Base-by-base conservation (phyloP, 75 land plant species). In the Pinus albicaulis region DNA sequence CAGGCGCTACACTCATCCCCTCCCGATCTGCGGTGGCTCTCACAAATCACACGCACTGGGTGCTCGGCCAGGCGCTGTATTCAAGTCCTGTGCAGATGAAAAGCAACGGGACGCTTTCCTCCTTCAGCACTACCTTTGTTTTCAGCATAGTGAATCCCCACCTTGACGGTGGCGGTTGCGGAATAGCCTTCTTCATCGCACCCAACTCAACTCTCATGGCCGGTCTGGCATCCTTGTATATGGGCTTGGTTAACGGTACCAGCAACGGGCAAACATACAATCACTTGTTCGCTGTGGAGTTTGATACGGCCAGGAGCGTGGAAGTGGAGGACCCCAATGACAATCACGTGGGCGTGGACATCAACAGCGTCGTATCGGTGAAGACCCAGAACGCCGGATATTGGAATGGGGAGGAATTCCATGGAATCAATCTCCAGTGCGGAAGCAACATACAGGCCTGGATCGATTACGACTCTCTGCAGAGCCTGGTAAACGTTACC, bases 231-330 rank as follows among this genome's bases (percentile, higher is more conserved):
- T 77, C 80, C 23, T 76, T 69, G 13, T 85, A 83, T 74, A 80
- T 91, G 1, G 93, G 93, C 76, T 77, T 91, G 22, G 81, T 86
- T 74, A 82, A 82, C 28, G 63, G 28, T 20, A 38, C 73, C n/a
- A 84, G 79, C 60, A 77, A 80, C 52, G 93, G 93, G 7, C 73
- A 84, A 31, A 3, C 74, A 1, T 36, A 65, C 28, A 87, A 87
- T 41, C 87, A 87, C 56, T 56, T 87, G 12, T 56, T 87, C 41
- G 92, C 92, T 2, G 85, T 92, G 3, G 94, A 89, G 75, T 77
- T 92, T 48, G 94, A 92, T 74, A 83, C 89, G 5, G 28, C 80
- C 17, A 72, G 75, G 58, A 83, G 55, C 52, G 13, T 22, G 13
- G 80, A 80, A 61, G 74, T 87, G 25, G 12, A 14, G 3, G 92